These are phyloP conservation scores for Blyttiomyces sp. DNA, from an alignment of 371 early-diverging fungal species.

Conservation along the genomic window DNA sequence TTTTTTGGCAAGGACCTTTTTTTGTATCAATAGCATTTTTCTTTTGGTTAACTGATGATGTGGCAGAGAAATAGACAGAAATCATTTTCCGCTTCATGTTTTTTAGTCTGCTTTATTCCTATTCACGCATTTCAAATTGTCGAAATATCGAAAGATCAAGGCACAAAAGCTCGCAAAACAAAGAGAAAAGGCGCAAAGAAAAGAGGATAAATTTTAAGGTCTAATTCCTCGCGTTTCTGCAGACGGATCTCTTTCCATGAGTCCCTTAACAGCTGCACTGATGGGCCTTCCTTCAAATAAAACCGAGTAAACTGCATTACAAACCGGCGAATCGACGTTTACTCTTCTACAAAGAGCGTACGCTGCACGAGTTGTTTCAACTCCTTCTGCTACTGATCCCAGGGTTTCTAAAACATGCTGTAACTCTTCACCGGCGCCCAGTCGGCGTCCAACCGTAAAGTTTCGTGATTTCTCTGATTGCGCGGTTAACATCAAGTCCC, in stretches of 20 bases:
- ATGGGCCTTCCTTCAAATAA: constrained; percentile 28
- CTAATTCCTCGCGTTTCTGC: constrained; percentile 31
- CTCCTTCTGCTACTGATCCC: constrained; percentile 48
- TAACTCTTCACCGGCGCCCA: constrained; percentile 44
- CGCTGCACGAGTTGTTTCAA: constrained; percentile 43
- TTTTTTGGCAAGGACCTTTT: too few species aligned
- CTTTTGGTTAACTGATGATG: too few species aligned
- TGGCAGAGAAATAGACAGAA: too few species aligned
- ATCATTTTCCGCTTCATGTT: too few species aligned
- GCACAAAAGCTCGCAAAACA: too few species aligned
- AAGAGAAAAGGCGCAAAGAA: too few species aligned
- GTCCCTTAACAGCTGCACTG: constrained; percentile 20
- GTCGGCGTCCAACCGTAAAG: constrained; percentile 46
- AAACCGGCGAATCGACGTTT: constrained; percentile 37
- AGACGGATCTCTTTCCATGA: constrained; percentile 39
- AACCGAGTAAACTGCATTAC: constrained; percentile 37
- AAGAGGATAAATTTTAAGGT: background rate
- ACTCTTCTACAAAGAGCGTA: constrained; percentile 36
- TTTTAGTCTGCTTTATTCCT: background rate
- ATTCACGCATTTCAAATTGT: too few species aligned
- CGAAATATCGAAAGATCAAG: too few species aligned
- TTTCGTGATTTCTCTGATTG: constrained; percentile 48
- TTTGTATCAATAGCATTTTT: too few species aligned
- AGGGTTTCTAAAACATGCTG: constrained; percentile 39
- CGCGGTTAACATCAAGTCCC: constrained; percentile 45